A percentile compares a stretch with the other conserved stretches of the same genome.
phyloP scores from a whole-genome alignment of 1,284 basidiomycete genomes.

The Cryptococcus hybrid region DNA sequence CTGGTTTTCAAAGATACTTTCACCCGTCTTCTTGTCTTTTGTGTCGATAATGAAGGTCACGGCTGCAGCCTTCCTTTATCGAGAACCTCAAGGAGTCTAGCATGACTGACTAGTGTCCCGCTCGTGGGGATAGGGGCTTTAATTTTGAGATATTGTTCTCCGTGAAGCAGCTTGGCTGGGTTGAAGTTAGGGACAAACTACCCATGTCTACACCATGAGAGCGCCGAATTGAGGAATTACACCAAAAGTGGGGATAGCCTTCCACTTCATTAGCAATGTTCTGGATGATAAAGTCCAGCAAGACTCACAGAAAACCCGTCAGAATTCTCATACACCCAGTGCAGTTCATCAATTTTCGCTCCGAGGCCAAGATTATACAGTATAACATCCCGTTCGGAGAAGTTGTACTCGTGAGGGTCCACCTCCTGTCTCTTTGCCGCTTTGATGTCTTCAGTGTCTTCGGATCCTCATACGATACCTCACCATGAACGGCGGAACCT shows the following conservation, averaged over 20 bases:
- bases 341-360: constrained; percentile 87
- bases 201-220: constrained; percentile 63
- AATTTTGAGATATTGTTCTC: constrained; percentile 93
- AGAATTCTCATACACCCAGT: constrained; percentile 88
- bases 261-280: constrained; percentile 7
- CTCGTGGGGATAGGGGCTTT: constrained; percentile 83
- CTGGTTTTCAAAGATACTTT: constrained; percentile 89
- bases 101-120: constrained; percentile 76
- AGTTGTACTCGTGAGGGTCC: constrained; percentile 65
- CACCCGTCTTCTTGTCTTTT: constrained; percentile 71
- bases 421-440: constrained; percentile 69
- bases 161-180: constrained; percentile 94
- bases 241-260: constrained; percentile 87
- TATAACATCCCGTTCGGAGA: constrained; percentile 86
- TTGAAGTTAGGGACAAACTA: constrained; percentile 88
- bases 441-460: constrained; percentile 80
- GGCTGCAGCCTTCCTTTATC: constrained; percentile 79
- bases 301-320: constrained; percentile 64
- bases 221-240: constrained; percentile 91
- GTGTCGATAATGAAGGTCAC: constrained; percentile 78
- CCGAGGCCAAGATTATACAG: constrained; percentile 96
- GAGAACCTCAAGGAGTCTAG: constrained; percentile 54
- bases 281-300: background rate
- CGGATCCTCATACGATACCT: constrained; percentile 64
- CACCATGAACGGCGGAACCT: constrained; percentile 45